Percentiles rank a stretch among this genome's conserved stretches.
These are phyloP conservation scores for Trichosanthes truncata DNA, from an alignment of 306 rosid genomes.

Conservation along the genomic window DNA sequence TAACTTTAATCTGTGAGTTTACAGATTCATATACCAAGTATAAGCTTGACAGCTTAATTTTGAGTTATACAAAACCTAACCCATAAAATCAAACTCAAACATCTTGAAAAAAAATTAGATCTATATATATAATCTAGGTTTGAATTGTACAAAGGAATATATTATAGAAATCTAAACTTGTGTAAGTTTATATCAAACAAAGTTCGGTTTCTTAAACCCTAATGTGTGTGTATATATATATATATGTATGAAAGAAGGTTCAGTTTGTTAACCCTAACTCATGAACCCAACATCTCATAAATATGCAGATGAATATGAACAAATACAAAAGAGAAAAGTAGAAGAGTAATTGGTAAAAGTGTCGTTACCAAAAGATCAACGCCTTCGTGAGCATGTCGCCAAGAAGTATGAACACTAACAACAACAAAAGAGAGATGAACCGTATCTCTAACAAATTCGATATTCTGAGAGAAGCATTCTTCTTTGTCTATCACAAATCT, in stretches of 20 bases:
- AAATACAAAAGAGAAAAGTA: rapidly evolving
- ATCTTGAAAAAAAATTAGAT: no score
- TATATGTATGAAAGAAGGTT: no score
- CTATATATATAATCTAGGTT: no score
- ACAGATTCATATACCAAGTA: no score
- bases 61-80: not conserved
- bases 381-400: not conserved
- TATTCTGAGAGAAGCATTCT: not conserved
- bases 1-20: no score
- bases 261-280: not conserved
- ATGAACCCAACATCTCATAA: no score
- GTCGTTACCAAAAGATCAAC: not conserved
- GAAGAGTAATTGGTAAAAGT: not conserved
- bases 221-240: no score
- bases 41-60: no score
- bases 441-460: not conserved
- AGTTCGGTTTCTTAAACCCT: no score
- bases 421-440: not conserved
- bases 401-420: not conserved
- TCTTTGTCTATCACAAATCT: not conserved
- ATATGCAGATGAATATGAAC: not conserved
- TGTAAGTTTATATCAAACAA: no score
- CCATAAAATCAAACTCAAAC: not conserved
- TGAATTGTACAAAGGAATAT: no score
- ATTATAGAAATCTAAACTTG: no score